Evolutionary conservation across 257 asterid genomes (phyloP), one percentile per base, ranked within the genome.

Genomic region (Gentiana macrophylla): DNA sequence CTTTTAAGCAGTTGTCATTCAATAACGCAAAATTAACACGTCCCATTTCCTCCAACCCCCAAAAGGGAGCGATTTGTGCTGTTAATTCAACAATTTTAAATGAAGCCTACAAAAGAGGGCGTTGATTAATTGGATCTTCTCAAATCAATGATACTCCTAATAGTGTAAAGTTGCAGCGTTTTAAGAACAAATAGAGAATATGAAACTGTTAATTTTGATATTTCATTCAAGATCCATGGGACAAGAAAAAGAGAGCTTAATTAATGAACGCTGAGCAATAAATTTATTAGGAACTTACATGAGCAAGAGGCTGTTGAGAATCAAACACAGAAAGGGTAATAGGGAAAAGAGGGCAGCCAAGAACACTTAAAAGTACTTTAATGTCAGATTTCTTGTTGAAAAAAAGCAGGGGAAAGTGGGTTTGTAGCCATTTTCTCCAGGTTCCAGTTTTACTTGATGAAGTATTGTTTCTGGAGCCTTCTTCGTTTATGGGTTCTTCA

Each of bases 271-370:
- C 24, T 2, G 46, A 41, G 8, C 46, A 41, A 13, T 7, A 4
- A 33, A 3, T 24, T 0, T 24, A 24, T 24, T 24, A 35, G 8
- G 13, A 8, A 62, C 84, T 80, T 64, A 83, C 95, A 66, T 80
- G 68, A 62, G 80, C 51, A 61, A 67, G 59, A 69, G 79, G 72
- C 45, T 47, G 64, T 32, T 62, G 62, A 52, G 80, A 78, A 57
- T 64, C 53, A 48, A 41, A 5, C 2, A 70, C 61, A 35, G 89
- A 64, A 35, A 82, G 62, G 5, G 24, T 24, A 24, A 24, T 0
- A 37, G 95, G 93, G 50, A 83, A 86, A 49, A 86, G 95, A 9
- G 95, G 95, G 79, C 95, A 86, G 37, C 79, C 95, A 12, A 86
- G 78, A 71, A 86, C 95, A 37, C 89, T 80, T 4, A 80, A 61